phyloP scores from a whole-genome alignment of 2,329 filamentous ascomycete genomes.

The Phoma sp. region DNA sequence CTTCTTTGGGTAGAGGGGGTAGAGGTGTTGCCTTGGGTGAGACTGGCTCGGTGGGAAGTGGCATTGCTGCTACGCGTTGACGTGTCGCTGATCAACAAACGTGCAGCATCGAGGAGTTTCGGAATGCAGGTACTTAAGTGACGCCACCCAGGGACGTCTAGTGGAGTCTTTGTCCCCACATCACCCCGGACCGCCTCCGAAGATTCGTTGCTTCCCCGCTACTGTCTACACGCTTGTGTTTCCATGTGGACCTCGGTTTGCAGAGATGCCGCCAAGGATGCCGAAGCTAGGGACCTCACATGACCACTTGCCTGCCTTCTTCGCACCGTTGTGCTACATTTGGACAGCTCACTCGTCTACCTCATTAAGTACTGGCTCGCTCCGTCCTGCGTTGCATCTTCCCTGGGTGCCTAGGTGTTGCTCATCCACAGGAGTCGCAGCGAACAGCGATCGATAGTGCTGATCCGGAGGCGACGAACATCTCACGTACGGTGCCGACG shows the following conservation, averaged over 20 bases:
- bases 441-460: too few species aligned
- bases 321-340: too few species aligned
- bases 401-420: too few species aligned
- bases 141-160: slow-evolving; percentile 3
- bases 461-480: too few species aligned
- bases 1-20: slow-evolving; percentile 54
- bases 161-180: slow-evolving; percentile 11
- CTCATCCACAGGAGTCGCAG: too few species aligned
- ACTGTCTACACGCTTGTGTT: not conserved
- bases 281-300: not conserved
- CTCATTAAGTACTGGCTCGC: too few species aligned
- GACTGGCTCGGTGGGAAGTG: slow-evolving; percentile 34
- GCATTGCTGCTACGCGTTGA: slow-evolving; percentile 7
- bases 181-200: not conserved
- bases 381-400: too few species aligned
- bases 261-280: slow-evolving; percentile 1
- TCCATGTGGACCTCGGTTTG: slow-evolving; percentile 5
- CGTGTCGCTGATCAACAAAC: not conserved
- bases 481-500: too few species aligned
- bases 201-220: slow-evolving; percentile 5
- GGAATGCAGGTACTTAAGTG: not conserved
- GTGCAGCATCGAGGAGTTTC: not conserved
- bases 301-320: too few species aligned
- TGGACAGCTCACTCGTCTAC: too few species aligned
- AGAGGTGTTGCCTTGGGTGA: slow-evolving; percentile 52